Conservation (phyloP, 164 flowering plant species). For the Tinospora cordifolia region DNA sequence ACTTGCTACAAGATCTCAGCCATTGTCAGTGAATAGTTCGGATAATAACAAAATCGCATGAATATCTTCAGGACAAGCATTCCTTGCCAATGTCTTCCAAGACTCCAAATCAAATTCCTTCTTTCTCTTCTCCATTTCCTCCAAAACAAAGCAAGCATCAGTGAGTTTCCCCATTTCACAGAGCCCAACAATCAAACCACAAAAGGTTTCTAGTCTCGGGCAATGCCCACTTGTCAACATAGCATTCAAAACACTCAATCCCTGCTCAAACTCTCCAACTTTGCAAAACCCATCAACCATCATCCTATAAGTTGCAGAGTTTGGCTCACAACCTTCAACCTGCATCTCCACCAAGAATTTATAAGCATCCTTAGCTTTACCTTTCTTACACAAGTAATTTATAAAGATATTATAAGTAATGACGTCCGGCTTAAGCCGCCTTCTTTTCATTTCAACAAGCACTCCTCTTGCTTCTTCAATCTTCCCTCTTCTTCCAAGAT, state of each 20-base stretch:
- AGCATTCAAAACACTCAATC: constrained; percentile 52
- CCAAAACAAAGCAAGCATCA: constrained; percentile 63
- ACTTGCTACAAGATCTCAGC: neutral
- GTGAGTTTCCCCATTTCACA: constrained; percentile 40
- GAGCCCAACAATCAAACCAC: constrained; percentile 48
- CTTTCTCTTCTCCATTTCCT: constrained; percentile 71
- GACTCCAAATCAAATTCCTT: constrained; percentile 31
- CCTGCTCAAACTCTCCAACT: constrained; percentile 50
- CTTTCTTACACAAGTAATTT: constrained; percentile 52
- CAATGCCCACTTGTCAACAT: constrained; percentile 55
- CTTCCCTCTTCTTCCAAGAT: constrained; percentile 61
- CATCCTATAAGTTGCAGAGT: constrained; percentile 68
- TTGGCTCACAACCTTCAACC: constrained; percentile 61
- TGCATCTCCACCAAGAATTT: constrained; percentile 72
- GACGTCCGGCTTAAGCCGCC: constrained; percentile 63
- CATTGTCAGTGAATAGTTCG: constrained; percentile 3
- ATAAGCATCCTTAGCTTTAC: constrained; percentile 53
- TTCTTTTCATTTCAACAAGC: constrained; percentile 67
- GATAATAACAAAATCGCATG: neutral
- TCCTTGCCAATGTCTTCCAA: constrained; percentile 47
- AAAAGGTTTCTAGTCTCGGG: constrained; percentile 53
- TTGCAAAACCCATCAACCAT: constrained; percentile 80
- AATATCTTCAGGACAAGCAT: constrained; percentile 23
- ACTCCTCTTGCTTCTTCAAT: constrained; percentile 59
- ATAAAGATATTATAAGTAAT: constrained; percentile 66